phyloP scores from a whole-genome alignment of 495 filamentous ascomycete genomes.

The Amniculicola lignicola region DNA sequence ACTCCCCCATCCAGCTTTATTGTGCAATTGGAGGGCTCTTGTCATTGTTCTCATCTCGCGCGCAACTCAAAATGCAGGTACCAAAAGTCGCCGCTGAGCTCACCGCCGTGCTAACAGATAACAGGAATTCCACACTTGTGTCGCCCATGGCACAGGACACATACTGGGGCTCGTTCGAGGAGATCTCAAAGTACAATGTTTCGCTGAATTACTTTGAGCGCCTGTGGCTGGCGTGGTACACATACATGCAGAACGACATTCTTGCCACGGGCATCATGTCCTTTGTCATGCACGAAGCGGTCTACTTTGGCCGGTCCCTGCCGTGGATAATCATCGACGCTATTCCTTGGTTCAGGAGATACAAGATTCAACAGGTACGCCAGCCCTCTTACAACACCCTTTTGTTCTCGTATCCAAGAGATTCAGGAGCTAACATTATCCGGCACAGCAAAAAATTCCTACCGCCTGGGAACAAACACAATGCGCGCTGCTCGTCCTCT shows the following conservation, averaged over 20 bases:
- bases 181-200: conserved; percentile 82
- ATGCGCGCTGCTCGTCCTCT: conserved; percentile 84
- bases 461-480: conserved; percentile 88
- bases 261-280: conserved; percentile 96
- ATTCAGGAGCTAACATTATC: conserved; percentile 8
- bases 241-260: conserved; percentile 97
- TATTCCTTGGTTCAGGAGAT: conserved; percentile 81
- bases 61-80: conserved; percentile 1
- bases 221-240: conserved; percentile 93
- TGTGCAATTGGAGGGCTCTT: not conserved
- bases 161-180: conserved; percentile 80
- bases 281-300: conserved; percentile 87
- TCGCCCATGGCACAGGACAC: conserved; percentile 28
- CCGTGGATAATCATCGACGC: conserved; percentile 93
- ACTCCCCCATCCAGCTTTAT: not conserved
- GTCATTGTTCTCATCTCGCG: conserved; percentile 1
- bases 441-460: conserved; percentile 76
- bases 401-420: not conserved
- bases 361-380: conserved; percentile 87
- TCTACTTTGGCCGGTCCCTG: conserved; percentile 90
- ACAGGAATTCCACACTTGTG: conserved; percentile 28
- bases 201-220: conserved; percentile 80
- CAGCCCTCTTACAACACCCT: not conserved
- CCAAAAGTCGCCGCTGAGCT: not conserved
- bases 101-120: not conserved